Base-by-base conservation (phyloP, 768 basidiomycete species). In the Mycena polygramma region DNA sequence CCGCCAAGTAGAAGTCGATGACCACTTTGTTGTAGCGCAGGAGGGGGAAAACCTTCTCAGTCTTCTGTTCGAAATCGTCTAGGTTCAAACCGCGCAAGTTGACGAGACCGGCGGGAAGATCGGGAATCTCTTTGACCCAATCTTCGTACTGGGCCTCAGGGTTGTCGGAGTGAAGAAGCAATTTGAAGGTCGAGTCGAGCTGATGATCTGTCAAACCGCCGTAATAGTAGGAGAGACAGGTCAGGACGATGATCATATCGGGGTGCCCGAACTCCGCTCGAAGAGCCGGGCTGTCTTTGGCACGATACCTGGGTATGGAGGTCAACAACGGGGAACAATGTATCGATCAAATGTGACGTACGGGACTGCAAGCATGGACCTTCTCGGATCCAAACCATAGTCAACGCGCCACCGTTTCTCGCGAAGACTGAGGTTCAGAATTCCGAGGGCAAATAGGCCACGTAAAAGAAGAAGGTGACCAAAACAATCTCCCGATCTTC, bases 191-290 rank as follows among this genome's bases (percentile, higher is more conserved):
- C 2, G 64, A 41, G 30, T 72, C 74, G 6, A 89, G 64, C 58
- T 89, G 85, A 0, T 78, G 66, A 19, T 79, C 69, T 0, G 75
- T 78, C 10, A 89, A 77, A 4, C 88, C 88, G 1, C 76, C 75
- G 59, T 88, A 88, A 61, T 88, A 88, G 64, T 88, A 88, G 0
- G 80, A 80, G 37, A 88, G 75, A 60, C 82, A 88, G 0, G 88
- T 88, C 54, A 88, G 76, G 15, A 77, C 68, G 62, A 89, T 77
- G 2, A 82, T 81, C 13, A 88, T 79, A 24, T 89, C 88, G 0
- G 87, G 88, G 72, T 89, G 88, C 4, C 85, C 86, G 52, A 89
- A 89, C 61, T 89, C 87, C 53, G 87, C 83, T 37, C 82, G 78
- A 19, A 76, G 67, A 9, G 85, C 78, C 0, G 88, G 88, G 5